phyloP scores from a whole-genome alignment of 2,329 filamentous ascomycete species.

The Colletotrichum cuscutae region DNA sequence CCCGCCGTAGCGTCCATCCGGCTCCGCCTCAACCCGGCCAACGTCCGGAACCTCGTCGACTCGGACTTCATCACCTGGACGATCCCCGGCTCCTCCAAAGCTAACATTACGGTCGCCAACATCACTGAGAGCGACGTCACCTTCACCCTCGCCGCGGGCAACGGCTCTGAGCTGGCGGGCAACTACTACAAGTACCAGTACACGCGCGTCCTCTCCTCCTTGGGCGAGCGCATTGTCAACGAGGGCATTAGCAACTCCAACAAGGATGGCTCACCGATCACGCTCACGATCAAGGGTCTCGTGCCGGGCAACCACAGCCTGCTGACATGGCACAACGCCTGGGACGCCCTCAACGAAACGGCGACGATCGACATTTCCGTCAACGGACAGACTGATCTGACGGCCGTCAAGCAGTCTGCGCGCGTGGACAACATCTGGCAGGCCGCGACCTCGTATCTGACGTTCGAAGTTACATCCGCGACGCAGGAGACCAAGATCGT shows the following conservation, averaged over 20 bases:
- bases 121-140: constrained; percentile 17
- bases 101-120: constrained; percentile 22
- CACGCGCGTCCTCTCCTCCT: constrained; percentile 39
- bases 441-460: constrained; percentile 41
- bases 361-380: constrained; percentile 40
- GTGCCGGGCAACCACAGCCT: constrained; percentile 41
- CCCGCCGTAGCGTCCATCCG: constrained; percentile 26
- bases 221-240: constrained; percentile 43
- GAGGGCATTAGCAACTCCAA: constrained; percentile 41
- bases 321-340: constrained; percentile 44
- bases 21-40: constrained; percentile 33
- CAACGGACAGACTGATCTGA: constrained; percentile 36
- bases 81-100: constrained; percentile 18
- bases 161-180: constrained; percentile 37
- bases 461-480: constrained; percentile 37
- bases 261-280: constrained; percentile 38
- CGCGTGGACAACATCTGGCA: constrained; percentile 46
- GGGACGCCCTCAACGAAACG: constrained; percentile 39
- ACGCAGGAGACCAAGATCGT: constrained; percentile 40
- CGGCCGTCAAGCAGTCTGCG: constrained; percentile 36
- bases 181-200: constrained; percentile 41
- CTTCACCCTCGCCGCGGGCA: constrained; percentile 19
- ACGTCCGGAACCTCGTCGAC: constrained; percentile 30
- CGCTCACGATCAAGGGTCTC: constrained; percentile 41
- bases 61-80: constrained; percentile 34